phyloP scores from a whole-genome alignment of 2,329 filamentous ascomycete genomes.

The Xylariaceae sp. region DNA sequence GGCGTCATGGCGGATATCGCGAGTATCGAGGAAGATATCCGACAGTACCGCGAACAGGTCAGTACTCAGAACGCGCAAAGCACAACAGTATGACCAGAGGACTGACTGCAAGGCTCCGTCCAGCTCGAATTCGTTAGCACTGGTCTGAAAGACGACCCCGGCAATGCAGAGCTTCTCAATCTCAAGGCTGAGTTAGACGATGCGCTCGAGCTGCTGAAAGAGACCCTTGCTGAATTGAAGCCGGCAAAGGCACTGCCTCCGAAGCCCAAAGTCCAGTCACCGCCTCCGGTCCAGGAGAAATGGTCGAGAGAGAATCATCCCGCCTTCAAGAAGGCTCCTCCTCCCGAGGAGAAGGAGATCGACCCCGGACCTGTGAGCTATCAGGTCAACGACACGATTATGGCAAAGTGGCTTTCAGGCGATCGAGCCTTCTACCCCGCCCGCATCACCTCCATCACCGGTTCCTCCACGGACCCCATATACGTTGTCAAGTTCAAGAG shows the following conservation, averaged over 20 bases:
- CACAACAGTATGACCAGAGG: background rate
- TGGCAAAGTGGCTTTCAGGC: slow-evolving; percentile 85
- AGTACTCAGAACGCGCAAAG: too few species aligned
- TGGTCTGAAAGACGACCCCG: slow-evolving; percentile 72
- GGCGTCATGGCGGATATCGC: slow-evolving; percentile 37
- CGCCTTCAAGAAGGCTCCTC: slow-evolving; percentile 56
- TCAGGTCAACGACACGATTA: slow-evolving; percentile 80
- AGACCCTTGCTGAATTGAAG: slow-evolving; percentile 74
- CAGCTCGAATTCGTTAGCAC: slow-evolving; percentile 71
- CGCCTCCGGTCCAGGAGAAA: slow-evolving; percentile 57
- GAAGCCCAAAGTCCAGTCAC: slow-evolving; percentile 33
- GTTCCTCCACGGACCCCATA: slow-evolving; percentile 81
- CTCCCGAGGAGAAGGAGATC: slow-evolving; percentile 43
- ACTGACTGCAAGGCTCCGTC: too few species aligned
- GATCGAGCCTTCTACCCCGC: slow-evolving; percentile 89
- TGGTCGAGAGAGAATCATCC: slow-evolving; percentile 78
- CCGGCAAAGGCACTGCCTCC: slow-evolving; percentile 43
- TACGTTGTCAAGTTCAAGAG: slow-evolving; percentile 94
- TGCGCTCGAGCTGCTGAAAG: slow-evolving; percentile 71
- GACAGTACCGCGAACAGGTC: slow-evolving; percentile 51
- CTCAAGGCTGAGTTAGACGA: slow-evolving; percentile 76
- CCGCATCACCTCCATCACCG: slow-evolving; percentile 87
- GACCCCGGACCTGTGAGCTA: slow-evolving; percentile 52
- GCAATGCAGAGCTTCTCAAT: slow-evolving; percentile 68
- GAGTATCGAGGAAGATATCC: slow-evolving; percentile 44